phyloP scores from a whole-genome alignment of 768 basidiomycete genomes.

The Mycena metata region DNA sequence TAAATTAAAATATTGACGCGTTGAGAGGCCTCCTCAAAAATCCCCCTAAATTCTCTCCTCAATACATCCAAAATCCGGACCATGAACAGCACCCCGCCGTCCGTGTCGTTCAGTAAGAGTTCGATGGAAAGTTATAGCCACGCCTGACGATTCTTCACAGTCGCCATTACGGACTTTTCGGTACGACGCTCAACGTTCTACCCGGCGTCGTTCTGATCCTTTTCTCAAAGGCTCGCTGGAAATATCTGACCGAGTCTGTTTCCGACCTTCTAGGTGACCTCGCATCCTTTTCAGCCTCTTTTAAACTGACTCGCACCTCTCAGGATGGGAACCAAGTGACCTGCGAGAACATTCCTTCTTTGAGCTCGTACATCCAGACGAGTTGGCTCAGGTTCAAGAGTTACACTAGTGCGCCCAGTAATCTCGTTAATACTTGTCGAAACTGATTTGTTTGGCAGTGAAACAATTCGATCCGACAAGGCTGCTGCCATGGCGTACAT shows the following conservation, averaged over 20 bases:
- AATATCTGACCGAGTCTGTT: conserved; percentile 76
- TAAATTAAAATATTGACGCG: too few relatives aligned
- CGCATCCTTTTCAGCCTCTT: background rate
- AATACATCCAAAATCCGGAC: background rate
- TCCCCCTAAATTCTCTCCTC: background rate
- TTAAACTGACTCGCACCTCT: background rate
- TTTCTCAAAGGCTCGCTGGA: conserved; percentile 68
- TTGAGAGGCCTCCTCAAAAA: background rate
- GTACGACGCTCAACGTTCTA: conserved; percentile 55
- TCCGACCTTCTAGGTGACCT: conserved; percentile 71
- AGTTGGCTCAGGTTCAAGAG: conserved; percentile 73
- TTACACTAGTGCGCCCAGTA: conserved; percentile 72
- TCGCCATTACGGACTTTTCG: conserved; percentile 86
- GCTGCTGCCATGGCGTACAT: conserved; percentile 85
- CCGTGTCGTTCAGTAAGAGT: conserved; percentile 83
- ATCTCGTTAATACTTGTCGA: background rate
- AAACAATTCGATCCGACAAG: conserved; percentile 83
- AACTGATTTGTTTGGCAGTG: conserved; percentile 55
- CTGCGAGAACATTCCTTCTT: conserved; percentile 77
- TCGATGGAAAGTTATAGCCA: conserved; percentile 14
- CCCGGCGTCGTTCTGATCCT: conserved; percentile 1
- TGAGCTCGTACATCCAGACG: conserved; percentile 86
- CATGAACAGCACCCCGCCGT: conserved; percentile 66
- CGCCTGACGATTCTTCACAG: conserved; percentile 51
- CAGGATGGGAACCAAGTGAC: conserved; percentile 83